Evolutionary conservation across 2,329 filamentous ascomycete species (phyloP), one percentile per base, ranked within the genome.

Genomic region (Aspergillus alliaceus): DNA sequence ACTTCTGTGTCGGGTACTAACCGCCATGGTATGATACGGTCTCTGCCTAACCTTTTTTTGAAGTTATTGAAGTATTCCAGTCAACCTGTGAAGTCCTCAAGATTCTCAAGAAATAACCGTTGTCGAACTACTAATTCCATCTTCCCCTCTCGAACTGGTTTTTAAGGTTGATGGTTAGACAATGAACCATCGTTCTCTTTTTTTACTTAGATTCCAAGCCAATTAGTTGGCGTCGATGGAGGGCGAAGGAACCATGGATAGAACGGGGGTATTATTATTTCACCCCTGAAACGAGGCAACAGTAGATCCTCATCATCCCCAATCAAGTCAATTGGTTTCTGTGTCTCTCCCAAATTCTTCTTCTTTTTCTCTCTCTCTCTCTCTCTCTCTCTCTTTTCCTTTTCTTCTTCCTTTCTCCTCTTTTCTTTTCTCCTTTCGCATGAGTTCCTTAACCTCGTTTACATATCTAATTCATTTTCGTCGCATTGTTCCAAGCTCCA

Each of bases 221-320:
- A 48, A 48, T 32, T 6, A 48, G 32, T 32, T 27, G 25, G 25
- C 8, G 44, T 31, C 15, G 6, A 29, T 24, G 27, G 27, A 32
- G 29, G 18, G 27, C 4, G 5, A 31, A 31, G 12, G 27, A 48
- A 48, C 44, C 44, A 48, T 48, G 44, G 44, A 48, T 48, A 31
- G 25, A n/a, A 31, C 8, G 9, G 18, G 6, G 39, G 56, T 64
- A 63, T 46, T 59, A 50, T 56, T 46, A 60, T 59, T 63, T 62
- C 57, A 51, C 64, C 64, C 64, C 64, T 66, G 64, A 66, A 66
- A 66, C 60, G 54, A 62, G n/a, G 50, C 53, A 59, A 29, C 39
- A 60, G 62, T 64, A 64, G 62, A 66, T 66, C 62, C 60, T 64
- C 60, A 64, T 66, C 53, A 61, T 64, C 57, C 27, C 40, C 40